These are phyloP conservation scores for Cymodocea nodosa DNA, from an alignment of 116 monocot species.

Conservation along the genomic window DNA sequence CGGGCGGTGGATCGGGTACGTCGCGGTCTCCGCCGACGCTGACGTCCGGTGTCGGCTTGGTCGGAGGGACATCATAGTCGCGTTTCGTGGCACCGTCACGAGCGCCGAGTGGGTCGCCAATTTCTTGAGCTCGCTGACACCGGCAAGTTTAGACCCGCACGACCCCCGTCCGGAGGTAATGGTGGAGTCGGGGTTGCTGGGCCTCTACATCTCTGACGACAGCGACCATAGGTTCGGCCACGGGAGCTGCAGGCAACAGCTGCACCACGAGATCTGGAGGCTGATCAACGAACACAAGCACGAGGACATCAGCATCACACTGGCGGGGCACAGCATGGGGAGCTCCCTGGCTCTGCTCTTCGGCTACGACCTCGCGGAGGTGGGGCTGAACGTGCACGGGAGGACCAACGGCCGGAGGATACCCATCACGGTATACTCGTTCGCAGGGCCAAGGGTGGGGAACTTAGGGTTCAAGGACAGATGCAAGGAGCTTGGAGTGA, in stretches of 20 bases:
- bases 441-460: slow-evolving; percentile 82
- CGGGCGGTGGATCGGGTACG: slow-evolving; percentile 77
- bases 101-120: slow-evolving; percentile 70
- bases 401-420: slow-evolving; percentile 13
- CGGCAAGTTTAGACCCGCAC: slow-evolving; percentile 50
- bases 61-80: slow-evolving; percentile 52
- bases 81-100: slow-evolving; percentile 78
- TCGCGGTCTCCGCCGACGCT: slow-evolving; percentile 50
- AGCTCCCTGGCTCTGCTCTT: slow-evolving; percentile 68
- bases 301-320: slow-evolving; percentile 59
- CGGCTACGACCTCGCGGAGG: slow-evolving; percentile 77
- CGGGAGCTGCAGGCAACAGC: slow-evolving; percentile 71
- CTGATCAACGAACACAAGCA: slow-evolving; percentile 25
- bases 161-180: slow-evolving; percentile 48
- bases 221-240: slow-evolving; percentile 7
- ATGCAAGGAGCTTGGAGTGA: slow-evolving; percentile 83
- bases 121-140: slow-evolving; percentile 56
- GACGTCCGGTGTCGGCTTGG: slow-evolving; percentile 33
- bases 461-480: slow-evolving; percentile 54
- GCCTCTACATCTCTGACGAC: slow-evolving; percentile 63
- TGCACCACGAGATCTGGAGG: slow-evolving; percentile 41
- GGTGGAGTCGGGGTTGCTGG: slow-evolving; percentile 69
- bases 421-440: slow-evolving; percentile 73
- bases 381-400: slow-evolving; percentile 31
- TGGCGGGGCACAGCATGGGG: slow-evolving; percentile 91